These are phyloP conservation scores for Rhodofomes roseus DNA, from an alignment of 1,284 basidiomycete species.

Conservation along the genomic window DNA sequence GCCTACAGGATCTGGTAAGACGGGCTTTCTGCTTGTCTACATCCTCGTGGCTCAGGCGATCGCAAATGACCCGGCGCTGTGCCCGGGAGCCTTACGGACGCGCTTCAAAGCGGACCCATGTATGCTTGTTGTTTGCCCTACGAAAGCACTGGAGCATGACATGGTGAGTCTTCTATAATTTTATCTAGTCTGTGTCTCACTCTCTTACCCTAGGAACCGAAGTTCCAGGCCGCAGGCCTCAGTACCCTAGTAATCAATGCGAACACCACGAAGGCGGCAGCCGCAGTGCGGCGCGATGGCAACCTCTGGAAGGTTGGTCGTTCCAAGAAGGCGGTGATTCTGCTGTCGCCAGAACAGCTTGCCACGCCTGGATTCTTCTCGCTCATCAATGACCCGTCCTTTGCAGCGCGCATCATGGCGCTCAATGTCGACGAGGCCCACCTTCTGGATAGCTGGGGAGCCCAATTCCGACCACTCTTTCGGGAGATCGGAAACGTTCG, in stretches of 20 bases:
- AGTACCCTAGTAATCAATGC: not conserved
- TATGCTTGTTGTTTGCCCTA: not conserved
- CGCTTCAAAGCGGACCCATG: too few relatives aligned
- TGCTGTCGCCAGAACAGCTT: conserved; percentile 3
- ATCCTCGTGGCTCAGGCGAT: not conserved
- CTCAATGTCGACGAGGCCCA: conserved; percentile 1
- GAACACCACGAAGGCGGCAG: not conserved
- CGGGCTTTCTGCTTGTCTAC: not conserved
- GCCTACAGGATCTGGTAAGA: not conserved
- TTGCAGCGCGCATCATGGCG: not conserved
- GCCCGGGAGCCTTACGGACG: too few relatives aligned
- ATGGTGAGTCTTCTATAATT: not conserved
- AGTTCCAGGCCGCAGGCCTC: not conserved
- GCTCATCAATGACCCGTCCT: not conserved
- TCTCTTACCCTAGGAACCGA: not conserved
- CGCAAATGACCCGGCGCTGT: conserved; percentile 6
- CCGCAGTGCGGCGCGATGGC: too few relatives aligned
- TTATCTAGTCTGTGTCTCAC: not conserved
- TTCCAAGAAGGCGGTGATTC: not conserved
- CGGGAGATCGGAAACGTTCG: too few relatives aligned
- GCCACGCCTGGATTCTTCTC: not conserved
- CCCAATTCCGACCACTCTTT: not conserved
- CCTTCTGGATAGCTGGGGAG: not conserved
- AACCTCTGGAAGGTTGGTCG: not conserved
- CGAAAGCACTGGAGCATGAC: not conserved